Evolutionary conservation across 768 basidiomycete species (phyloP).

Genomic region (Holtermannia corniformis): DNA sequence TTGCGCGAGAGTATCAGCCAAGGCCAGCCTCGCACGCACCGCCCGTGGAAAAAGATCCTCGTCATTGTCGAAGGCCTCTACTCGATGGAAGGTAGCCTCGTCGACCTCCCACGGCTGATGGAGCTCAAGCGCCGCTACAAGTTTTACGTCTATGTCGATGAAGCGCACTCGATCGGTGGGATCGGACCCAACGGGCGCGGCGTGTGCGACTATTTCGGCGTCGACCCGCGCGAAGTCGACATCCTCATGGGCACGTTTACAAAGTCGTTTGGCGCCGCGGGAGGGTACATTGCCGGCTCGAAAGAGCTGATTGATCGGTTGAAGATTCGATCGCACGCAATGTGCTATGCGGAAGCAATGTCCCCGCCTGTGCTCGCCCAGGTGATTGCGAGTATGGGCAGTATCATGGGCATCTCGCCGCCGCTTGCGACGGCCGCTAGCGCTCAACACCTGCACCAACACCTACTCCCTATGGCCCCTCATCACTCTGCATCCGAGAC

Average conservation of each 20-base stretch:
- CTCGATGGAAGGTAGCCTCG: conserved; percentile 96
- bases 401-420: conserved; percentile 73
- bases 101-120: conserved; percentile 69
- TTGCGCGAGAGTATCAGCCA: conserved; percentile 88
- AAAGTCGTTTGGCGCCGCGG: conserved; percentile 50
- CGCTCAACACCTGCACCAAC: conserved; percentile 40
- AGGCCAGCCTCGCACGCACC: conserved; percentile 91
- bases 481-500: conserved; percentile 36
- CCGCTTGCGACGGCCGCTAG: conserved; percentile 44
- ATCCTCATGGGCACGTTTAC: conserved; percentile 99
- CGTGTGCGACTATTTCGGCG: conserved; percentile 83
- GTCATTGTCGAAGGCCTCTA: conserved; percentile 90
- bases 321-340: conserved; percentile 69
- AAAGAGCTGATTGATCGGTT: conserved; percentile 72
- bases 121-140: conserved; percentile 92
- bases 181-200: conserved; percentile 91
- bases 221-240: conserved; percentile 72
- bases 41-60: conserved; percentile 99
- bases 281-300: conserved; percentile 84
- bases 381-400: conserved; percentile 82
- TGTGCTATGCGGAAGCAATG: conserved; percentile 82
- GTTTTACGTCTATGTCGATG: conserved; percentile 95
- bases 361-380: conserved; percentile 84
- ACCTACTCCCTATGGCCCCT: conserved; percentile 1
- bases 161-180: conserved; percentile 95